These are phyloP conservation scores for Elongisporangium anandrum DNA, from an alignment of 352 stramenopile species.

Conservation along the genomic window DNA sequence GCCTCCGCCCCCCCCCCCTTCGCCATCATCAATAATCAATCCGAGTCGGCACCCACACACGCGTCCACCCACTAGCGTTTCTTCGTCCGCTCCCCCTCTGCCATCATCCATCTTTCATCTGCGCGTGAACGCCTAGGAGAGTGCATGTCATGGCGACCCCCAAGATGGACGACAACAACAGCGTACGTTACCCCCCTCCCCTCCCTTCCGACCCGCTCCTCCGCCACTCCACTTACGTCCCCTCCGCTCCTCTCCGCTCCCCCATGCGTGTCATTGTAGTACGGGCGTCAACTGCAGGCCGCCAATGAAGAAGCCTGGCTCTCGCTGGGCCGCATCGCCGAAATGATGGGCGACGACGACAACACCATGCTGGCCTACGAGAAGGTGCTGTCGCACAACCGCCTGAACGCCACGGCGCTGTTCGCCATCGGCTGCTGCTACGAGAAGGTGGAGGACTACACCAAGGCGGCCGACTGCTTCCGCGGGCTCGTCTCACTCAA, in stretches of 20 bases:
- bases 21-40: slow-evolving; percentile 43
- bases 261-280: slow-evolving; percentile 19
- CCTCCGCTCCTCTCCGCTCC: slow-evolving; percentile 5
- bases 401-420: slow-evolving; percentile 73
- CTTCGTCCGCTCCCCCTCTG: too few relatives aligned
- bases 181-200: slow-evolving; percentile 18
- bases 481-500: slow-evolving; percentile 80
- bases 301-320: slow-evolving; percentile 84
- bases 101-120: neutral
- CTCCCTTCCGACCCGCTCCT: neutral
- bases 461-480: slow-evolving; percentile 85
- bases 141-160: slow-evolving; percentile 48
- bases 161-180: slow-evolving; percentile 81
- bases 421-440: slow-evolving; percentile 85
- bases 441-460: slow-evolving; percentile 86
- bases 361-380: slow-evolving; percentile 88
- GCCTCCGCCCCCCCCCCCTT: slow-evolving; percentile 11
- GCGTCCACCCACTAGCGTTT: slow-evolving; percentile 2
- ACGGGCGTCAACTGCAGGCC: slow-evolving; percentile 64
- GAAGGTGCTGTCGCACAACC: slow-evolving; percentile 87
- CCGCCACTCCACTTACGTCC: neutral
- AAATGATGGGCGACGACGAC: slow-evolving; percentile 88
- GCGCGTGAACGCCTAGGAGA: neutral
- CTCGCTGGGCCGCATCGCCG: slow-evolving; percentile 77
- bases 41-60: slow-evolving; percentile 1